A percentile compares a stretch with the other conserved stretches of the same genome.
Evolutionary conservation across 208 protist species (phyloP).

Genomic region (Endotrypanum monterogeii): DNA sequence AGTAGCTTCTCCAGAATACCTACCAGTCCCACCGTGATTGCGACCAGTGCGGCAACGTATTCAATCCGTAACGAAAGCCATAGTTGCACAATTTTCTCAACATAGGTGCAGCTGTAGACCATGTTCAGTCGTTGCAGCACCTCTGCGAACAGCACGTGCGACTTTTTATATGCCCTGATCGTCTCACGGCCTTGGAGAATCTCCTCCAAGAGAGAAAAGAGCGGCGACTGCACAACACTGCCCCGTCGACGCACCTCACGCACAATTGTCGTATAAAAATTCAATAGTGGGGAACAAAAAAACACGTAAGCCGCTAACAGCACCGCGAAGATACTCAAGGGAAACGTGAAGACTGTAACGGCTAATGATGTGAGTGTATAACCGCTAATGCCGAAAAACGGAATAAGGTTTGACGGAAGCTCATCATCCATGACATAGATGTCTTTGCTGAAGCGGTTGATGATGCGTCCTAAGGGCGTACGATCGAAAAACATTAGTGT

Average conservation of each 20-base stretch:
- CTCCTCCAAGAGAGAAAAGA: slow-evolving; percentile 92
- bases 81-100: slow-evolving; percentile 51
- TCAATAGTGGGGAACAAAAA: slow-evolving; percentile 83
- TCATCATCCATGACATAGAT: slow-evolving; percentile 75
- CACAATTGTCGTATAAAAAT: slow-evolving; percentile 79
- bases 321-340: slow-evolving; percentile 37
- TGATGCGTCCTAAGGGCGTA: slow-evolving; percentile 59
- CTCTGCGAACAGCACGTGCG: slow-evolving; percentile 34
- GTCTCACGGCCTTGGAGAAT: slow-evolving; percentile 84
- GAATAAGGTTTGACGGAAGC: slow-evolving; percentile 50
- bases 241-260: slow-evolving; percentile 92
- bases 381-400: slow-evolving; percentile 23
- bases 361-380: slow-evolving; percentile 24
- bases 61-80: slow-evolving; percentile 93
- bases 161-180: slow-evolving; percentile 77
- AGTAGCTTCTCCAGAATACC: slow-evolving; percentile 40
- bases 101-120: slow-evolving; percentile 50
- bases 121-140: slow-evolving; percentile 42
- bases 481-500: slow-evolving; percentile 61
- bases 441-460: slow-evolving; percentile 87
- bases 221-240: slow-evolving; percentile 87
- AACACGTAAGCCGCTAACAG: slow-evolving; percentile 43
- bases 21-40: slow-evolving; percentile 45
- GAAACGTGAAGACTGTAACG: slow-evolving; percentile 22
- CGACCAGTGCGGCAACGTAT: slow-evolving; percentile 59